Evolutionary conservation across 768 basidiomycete species (phyloP).

Genomic region (Podaxis pistillaris): DNA sequence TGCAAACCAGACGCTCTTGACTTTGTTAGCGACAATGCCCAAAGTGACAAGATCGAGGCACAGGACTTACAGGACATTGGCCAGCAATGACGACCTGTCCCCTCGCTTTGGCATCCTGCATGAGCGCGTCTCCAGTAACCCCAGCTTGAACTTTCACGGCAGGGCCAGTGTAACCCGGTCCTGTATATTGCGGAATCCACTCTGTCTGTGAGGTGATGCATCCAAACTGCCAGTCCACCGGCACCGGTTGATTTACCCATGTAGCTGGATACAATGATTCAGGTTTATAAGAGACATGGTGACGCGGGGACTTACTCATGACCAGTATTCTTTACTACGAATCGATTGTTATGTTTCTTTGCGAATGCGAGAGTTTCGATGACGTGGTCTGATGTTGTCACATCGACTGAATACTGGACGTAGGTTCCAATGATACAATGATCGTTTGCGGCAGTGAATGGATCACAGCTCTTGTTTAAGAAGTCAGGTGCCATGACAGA

Average conservation of each 20-base stretch:
- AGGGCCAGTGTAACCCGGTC: slow-evolving; percentile 16
- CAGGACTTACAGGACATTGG: slow-evolving; percentile 18
- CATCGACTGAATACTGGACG: slow-evolving; percentile 21
- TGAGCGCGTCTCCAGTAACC: slow-evolving; percentile 17
- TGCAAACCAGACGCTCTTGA: slow-evolving; percentile 35
- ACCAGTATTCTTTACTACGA: slow-evolving; percentile 24
- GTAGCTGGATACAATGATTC: slow-evolving; percentile 11
- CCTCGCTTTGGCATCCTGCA: slow-evolving; percentile 15
- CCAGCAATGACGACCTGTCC: slow-evolving; percentile 19
- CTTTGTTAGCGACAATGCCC: not conserved
- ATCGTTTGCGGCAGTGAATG: slow-evolving; percentile 15
- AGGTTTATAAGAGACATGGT: not conserved
- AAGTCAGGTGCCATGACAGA: slow-evolving; percentile 12
- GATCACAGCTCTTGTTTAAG: slow-evolving; percentile 19
- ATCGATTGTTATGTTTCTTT: slow-evolving; percentile 20
- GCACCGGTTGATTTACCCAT: slow-evolving; percentile 24
- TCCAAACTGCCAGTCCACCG: slow-evolving; percentile 20
- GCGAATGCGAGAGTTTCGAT: slow-evolving; percentile 24
- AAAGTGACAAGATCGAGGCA: not conserved
- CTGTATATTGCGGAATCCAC: slow-evolving; percentile 18
- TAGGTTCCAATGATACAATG: slow-evolving; percentile 15
- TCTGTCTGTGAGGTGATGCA: slow-evolving; percentile 18
- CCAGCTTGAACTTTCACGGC: slow-evolving; percentile 22
- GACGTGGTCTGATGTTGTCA: slow-evolving; percentile 17
- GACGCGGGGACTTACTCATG: slow-evolving; percentile 17